These are phyloP conservation scores for Nakataea oryzae DNA, from an alignment of 2,329 filamentous ascomycete genomes.

Conservation along the genomic window DNA sequence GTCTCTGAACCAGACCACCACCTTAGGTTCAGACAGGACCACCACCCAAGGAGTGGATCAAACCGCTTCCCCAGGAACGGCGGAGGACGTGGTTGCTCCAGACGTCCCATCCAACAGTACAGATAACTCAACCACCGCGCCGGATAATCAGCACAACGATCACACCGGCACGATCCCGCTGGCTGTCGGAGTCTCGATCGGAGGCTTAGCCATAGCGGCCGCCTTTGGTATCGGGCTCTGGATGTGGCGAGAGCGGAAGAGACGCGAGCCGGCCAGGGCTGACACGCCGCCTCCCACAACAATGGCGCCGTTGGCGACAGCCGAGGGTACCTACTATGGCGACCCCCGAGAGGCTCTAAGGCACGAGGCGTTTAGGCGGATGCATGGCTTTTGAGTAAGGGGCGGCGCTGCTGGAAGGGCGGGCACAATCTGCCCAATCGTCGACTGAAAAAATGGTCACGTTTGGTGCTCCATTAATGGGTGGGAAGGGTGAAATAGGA, in stretches of 20 bases:
- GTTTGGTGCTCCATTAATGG: neutral
- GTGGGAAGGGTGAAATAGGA: neutral
- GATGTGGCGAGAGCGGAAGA: neutral
- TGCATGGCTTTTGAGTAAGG: neutral
- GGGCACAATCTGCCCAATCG: no score
- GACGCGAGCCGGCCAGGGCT: neutral
- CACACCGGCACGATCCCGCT: neutral
- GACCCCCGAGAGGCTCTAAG: neutral
- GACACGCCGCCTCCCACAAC: constrained; percentile 1
- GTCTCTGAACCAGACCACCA: neutral
- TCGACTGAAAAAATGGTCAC: neutral
- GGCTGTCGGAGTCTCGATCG: constrained; percentile 1
- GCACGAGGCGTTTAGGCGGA: neutral
- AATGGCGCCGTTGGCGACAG: neutral
- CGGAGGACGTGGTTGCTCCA: neutral
- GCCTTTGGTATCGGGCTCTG: neutral
- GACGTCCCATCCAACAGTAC: neutral
- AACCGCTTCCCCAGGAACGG: neutral
- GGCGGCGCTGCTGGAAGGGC: no score
- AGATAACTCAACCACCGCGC: neutral
- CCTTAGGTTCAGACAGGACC: no score
- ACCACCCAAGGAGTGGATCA: no score
- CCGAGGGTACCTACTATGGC: neutral
- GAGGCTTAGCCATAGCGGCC: neutral
- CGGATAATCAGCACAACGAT: neutral